phyloP scores from a whole-genome alignment of 805 yeast species.

The Metschnikowia reukaufii region DNA sequence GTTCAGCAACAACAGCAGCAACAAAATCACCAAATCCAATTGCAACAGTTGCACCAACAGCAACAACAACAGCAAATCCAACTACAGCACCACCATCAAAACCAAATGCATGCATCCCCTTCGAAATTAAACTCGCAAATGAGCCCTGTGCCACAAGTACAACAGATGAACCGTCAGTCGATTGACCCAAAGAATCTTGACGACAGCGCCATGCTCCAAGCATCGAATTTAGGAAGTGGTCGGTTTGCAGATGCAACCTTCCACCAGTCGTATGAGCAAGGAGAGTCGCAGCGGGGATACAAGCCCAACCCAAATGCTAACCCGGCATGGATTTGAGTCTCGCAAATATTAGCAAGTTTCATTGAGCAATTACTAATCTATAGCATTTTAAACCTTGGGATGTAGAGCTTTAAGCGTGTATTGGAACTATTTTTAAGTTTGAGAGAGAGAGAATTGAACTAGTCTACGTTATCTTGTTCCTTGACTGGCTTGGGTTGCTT shows the following conservation, averaged over 20 bases:
- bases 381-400: not conserved
- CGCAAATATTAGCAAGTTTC: not conserved
- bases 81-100: constrained; percentile 11
- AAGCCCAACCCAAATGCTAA: constrained; percentile 17
- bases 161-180: constrained; percentile 8
- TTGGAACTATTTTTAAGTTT: no score
- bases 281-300: constrained; percentile 13
- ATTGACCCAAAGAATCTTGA: constrained; percentile 5
- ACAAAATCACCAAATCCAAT: constrained; percentile 11
- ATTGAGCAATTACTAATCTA: constrained; percentile 2
- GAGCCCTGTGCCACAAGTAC: constrained; percentile 7
- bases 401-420: not conserved
- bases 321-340: constrained; percentile 20
- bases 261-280: constrained; percentile 16
- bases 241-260: constrained; percentile 9
- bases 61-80: constrained; percentile 16
- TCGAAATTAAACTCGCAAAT: constrained; percentile 6
- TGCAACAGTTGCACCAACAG: constrained; percentile 11
- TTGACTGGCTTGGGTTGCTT: constrained; percentile 8
- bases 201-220: constrained; percentile 4
- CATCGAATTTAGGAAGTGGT: constrained; percentile 6
- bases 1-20: constrained; percentile 15
- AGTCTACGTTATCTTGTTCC: constrained; percentile 13
- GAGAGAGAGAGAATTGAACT: not conserved
- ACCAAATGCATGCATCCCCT: constrained; percentile 9